Base-by-base conservation (phyloP, 164 flowering plant genomes). In the Echeveria elegans region DNA sequence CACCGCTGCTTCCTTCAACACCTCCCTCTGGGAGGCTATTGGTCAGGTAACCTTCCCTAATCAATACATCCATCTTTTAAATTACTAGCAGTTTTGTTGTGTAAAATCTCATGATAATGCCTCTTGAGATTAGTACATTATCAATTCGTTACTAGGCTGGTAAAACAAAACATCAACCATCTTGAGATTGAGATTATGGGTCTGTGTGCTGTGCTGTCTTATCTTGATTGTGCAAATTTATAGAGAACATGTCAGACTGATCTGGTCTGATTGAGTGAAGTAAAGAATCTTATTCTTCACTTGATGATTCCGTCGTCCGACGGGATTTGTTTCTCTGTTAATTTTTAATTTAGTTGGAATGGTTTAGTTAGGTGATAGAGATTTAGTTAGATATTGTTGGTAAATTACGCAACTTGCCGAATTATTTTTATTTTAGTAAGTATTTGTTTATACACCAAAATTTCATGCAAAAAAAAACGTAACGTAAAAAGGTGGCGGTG, bases 1-100 rank as follows among this genome's bases (percentile, higher is more conserved):
- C 30, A 85, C 96, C 61, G 96, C 87, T 40, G 90, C 97, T 64
- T 80, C 97, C 52, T 90, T 93, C 83, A 93, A 93, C 75, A 71
- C 79, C 1, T 71, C 97, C 1, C 75, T 93, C 60, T 90, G 97
- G 96, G 86, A 88, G 69, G 75, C 80, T 18, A 88, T 93, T 40
- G 98, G 96, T 71, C 86, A 72, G 90, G 98, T 86, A 30, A 38
- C 40, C 4, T 47, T 41, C 19, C 5, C 23, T n/a, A 30, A 59
- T 6, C 7, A 0, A 21, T 28, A 29, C n/a, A 14, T 19, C 10
- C 24, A 50, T 21, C 56, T 21, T 1, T 21, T 50, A 7, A 34
- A 3, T 34, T 34, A 7, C n/a, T n/a, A n/a, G n/a, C n/a, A n/a
- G n/a, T n/a, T n/a, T n/a, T n/a, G n/a, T n/a, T n/a, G n/a, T n/a